Evolutionary conservation across 2,329 filamentous ascomycete genomes (phyloP), one percentile per base, ranked within the genome.

Genomic region (Pyricularia pennisetigena): DNA sequence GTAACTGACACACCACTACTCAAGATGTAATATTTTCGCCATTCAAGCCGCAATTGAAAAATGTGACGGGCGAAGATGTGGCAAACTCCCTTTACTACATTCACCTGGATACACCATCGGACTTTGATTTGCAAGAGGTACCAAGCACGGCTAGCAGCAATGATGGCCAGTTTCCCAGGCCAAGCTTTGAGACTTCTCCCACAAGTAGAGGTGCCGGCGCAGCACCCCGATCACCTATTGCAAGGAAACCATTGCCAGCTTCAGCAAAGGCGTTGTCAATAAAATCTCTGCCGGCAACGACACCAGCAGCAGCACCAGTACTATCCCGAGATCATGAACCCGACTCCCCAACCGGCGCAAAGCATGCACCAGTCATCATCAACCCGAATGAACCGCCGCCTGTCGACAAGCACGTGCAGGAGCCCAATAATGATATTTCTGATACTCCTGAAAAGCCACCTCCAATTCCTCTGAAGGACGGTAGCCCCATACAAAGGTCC

Each of bases 11-110:
- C 2, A 1, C 20, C 20, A 29, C 7, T 35, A 7, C 12, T 23
- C 12, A 73, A 95, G 94, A 97, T 83, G 86, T 97, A 69, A 96
- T 97, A 73, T 87, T 99, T 64, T 96, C 94, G 1, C 92, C 95
- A 0, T 85, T 95, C 71, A 97, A 97, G 76, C 95, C 95, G 1
- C 89, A 91, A 67, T 85, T 90, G 61, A 97, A 95, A 77, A 94
- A 93, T 70, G 92, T 99, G 71, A 96, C 93, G 0, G 89, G 87
- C 63, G 90, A 94, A 76, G 94, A 97, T 75, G 89, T 99, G 65
- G 87, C 90, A 68, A 92, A 88, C 73, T 97, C 90, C 16, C 84
- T 99, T 5, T 99, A 98, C 79, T 98, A 95, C 76, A 82, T 97
- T 67, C 94, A 98, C 78, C 85, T 96, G 57, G 86, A 92, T 69